A percentile compares a stretch with the other conserved stretches of the same genome.
phyloP scores from a whole-genome alignment of 2,329 filamentous ascomycete species.

The Ophiostoma perfectum region DNA sequence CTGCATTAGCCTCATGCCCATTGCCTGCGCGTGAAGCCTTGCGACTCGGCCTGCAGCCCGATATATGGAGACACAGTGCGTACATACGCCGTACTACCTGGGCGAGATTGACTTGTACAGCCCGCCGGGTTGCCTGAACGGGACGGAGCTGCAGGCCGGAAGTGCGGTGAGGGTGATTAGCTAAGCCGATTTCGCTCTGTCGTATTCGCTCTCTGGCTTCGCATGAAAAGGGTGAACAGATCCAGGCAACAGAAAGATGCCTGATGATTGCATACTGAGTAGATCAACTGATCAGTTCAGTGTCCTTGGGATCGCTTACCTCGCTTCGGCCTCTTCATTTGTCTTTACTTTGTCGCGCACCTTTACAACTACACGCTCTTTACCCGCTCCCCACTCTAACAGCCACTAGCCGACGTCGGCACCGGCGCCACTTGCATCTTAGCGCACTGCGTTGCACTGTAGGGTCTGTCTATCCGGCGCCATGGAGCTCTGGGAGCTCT shows the following conservation, averaged over 20 bases:
- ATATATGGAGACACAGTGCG: constrained; percentile 7
- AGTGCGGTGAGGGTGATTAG: neutral
- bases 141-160: neutral
- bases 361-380: neutral
- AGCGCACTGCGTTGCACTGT: neutral
- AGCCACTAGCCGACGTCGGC: neutral
- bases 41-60: neutral
- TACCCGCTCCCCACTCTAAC: neutral
- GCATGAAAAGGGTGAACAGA: too few species aligned
- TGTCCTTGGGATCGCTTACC: neutral
- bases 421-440: neutral
- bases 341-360: neutral
- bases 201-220: neutral
- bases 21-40: neutral
- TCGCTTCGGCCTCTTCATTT: constrained; percentile 7
- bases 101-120: neutral
- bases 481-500: neutral
- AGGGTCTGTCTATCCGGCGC: neutral
- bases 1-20: neutral
- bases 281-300: too few species aligned
- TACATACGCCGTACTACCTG: neutral
- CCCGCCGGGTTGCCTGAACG: neutral
- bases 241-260: too few species aligned
- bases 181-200: neutral
- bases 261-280: too few species aligned